phyloP scores from a whole-genome alignment of 257 asterid genomes.

The Solanum tarapatanum region DNA sequence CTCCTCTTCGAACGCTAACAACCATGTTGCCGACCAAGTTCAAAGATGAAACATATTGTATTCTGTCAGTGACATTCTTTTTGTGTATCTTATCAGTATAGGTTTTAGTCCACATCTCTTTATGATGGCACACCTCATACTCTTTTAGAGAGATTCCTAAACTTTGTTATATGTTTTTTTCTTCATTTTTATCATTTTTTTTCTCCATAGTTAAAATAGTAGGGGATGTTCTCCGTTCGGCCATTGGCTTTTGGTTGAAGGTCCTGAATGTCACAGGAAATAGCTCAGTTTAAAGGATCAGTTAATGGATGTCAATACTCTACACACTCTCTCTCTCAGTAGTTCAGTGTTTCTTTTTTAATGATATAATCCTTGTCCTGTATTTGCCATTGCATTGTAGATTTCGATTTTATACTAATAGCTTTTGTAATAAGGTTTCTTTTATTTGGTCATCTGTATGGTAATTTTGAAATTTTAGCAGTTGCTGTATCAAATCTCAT shows the following conservation, averaged over 20 bases:
- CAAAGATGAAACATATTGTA: slow-evolving; percentile 43
- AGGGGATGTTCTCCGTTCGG: not conserved
- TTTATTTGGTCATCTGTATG: not conserved
- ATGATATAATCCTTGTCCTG: not conserved
- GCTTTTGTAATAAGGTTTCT: not conserved
- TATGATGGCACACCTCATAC: slow-evolving; percentile 18
- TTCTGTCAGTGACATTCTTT: slow-evolving; percentile 2
- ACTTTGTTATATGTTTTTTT: slow-evolving; percentile 1
- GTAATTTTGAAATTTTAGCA: not conserved
- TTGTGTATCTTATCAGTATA: slow-evolving; percentile 42
- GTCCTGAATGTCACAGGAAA: not conserved
- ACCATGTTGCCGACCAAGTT: slow-evolving; percentile 64
- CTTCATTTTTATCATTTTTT: slow-evolving; percentile 4
- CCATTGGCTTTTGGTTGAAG: not conserved
- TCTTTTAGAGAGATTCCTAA: slow-evolving; percentile 11
- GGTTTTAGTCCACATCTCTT: slow-evolving; percentile 34
- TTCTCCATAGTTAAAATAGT: not conserved
- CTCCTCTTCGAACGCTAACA: slow-evolving; percentile 52
- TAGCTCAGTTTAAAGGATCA: not conserved
- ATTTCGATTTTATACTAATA: not conserved
- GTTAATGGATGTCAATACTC: not conserved
- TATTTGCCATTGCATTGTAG: not conserved
- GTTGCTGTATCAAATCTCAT: not conserved
- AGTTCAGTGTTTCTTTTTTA: not conserved
- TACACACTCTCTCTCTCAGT: not conserved